Base-by-base conservation (phyloP, 345 rosid species). In the Limnanthes douglasii region DNA sequence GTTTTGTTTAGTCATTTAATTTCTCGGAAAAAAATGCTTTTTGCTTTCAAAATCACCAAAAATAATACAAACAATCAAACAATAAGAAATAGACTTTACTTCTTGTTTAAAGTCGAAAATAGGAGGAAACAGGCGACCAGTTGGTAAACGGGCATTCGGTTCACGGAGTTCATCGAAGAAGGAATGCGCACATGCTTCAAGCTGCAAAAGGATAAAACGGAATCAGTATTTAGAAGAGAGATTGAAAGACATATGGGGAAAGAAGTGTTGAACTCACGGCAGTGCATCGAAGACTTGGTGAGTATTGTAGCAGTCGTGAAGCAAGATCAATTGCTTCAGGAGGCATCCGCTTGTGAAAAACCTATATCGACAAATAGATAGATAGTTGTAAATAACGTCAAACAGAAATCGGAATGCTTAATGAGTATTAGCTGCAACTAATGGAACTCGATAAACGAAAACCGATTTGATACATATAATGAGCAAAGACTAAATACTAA, bases 241-340 rank as follows among this genome's bases (percentile, higher is more conserved):
- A 24, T 0, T 0, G 4, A 8, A 15, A n/a, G n/a, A n/a, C n/a
- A n/a, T n/a, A n/a, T n/a, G n/a, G n/a, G n/a, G n/a, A n/a, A n/a
- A 33, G 40, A 1, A 8, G 3, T 9, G 8, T 3, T 21, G 8
- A 38, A 64, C 85, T 73, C 43, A 82, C 94, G 27, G 90, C 85
- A 6, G 85, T 57, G 66, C 94, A 84, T 36, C 95, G 69, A 15
- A 75, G 73, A 54, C 84, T 73, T 27, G 95, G 95, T 29, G 95
- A 84, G 66, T 84, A 84, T 40, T 84, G 95, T 40, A 84, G 66
- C 39, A 84, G 51, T 43, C 86, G 60, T 0, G 88, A 84, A 28
- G 84, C 93, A 24, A 79, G 75, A 62, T 79, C 95, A 51, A 84
- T 76, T 3, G 93, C 93, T 55, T 75, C 93, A 0, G 92, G 94